Conservation (phyloP, 2,329 filamentous ascomycete genomes). For the Ascochyta rabiei region DNA sequence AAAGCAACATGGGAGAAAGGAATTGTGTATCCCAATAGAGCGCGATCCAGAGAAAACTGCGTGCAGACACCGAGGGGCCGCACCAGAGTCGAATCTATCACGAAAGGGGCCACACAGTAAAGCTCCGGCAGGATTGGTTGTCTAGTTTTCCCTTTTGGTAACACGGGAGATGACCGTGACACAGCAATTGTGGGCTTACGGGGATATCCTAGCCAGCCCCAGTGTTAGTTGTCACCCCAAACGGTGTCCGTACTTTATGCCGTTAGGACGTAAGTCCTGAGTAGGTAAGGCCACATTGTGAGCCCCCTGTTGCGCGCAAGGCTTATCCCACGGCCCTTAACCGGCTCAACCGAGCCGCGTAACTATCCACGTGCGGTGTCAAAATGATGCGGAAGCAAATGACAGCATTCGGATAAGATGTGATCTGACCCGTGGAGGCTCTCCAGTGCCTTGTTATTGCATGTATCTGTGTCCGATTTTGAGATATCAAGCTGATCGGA, state of each 20-base stretch:
- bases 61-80: neutral
- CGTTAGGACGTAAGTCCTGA: neutral
- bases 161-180: neutral
- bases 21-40: neutral
- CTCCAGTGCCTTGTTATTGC: neutral
- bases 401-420: neutral
- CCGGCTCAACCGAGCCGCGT: neutral
- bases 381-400: neutral
- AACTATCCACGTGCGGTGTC: constrained; percentile 1
- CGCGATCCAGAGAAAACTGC: neutral
- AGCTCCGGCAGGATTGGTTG: neutral
- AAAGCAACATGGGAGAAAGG: neutral
- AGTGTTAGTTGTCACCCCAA: neutral
- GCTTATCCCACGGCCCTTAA: constrained; percentile 7
- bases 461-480: neutral
- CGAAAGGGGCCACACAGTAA: neutral
- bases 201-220: neutral
- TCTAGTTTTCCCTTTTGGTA: neutral
- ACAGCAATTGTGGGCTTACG: constrained; percentile 1
- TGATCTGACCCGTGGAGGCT: neutral
- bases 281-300: constrained; percentile 3
- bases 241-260: neutral
- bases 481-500: too few relatives aligned
- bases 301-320: neutral
- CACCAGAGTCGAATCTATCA: neutral